Conservation (phyloP, 345 rosid genomes). For the Salix koriyanagi region DNA sequence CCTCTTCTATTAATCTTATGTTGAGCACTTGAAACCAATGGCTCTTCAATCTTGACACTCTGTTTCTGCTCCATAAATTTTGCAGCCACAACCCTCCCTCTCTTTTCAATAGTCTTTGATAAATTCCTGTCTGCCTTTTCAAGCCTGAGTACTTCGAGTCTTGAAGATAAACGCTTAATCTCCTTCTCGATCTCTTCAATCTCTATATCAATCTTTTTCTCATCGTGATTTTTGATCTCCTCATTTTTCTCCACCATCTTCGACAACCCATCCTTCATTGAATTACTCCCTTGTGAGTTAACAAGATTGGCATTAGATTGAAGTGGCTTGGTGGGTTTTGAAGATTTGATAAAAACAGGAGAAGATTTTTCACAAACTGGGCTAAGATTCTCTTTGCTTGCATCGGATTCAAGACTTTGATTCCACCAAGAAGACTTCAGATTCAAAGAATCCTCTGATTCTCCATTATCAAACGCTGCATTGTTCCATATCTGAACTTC, state of each 20-base stretch:
- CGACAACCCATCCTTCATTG: conserved; percentile 20
- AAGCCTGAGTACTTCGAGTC: conserved; percentile 63
- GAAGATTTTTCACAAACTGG: conserved; percentile 31
- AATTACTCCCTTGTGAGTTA: conserved; percentile 24
- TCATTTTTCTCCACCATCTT: conserved; percentile 22
- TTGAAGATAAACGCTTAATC: conserved; percentile 57
- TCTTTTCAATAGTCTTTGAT: conserved; percentile 39
- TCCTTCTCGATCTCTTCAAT: conserved; percentile 79
- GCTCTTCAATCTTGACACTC: conserved; percentile 41
- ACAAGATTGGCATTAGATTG: conserved; percentile 19
- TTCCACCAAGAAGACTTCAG: conserved; percentile 52
- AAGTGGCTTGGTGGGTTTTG: conserved; percentile 40
- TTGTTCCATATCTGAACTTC: conserved; percentile 87
- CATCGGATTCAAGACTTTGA: conserved; percentile 51
- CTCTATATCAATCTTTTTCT: conserved; percentile 63
- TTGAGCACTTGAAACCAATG: conserved; percentile 36
- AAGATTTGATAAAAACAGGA: conserved; percentile 10
- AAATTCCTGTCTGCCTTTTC: conserved; percentile 57
- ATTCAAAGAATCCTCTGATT: conserved; percentile 39
- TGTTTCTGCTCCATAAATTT: conserved; percentile 79
- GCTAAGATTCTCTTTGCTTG: conserved; percentile 53
- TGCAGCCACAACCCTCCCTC: conserved; percentile 63
- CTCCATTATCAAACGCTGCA: conserved; percentile 79
- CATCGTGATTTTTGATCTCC: conserved; percentile 28
- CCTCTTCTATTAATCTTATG: conserved; percentile 57